phyloP scores from a whole-genome alignment of 1,284 basidiomycete species.

The Heterobasidion occidentale region DNA sequence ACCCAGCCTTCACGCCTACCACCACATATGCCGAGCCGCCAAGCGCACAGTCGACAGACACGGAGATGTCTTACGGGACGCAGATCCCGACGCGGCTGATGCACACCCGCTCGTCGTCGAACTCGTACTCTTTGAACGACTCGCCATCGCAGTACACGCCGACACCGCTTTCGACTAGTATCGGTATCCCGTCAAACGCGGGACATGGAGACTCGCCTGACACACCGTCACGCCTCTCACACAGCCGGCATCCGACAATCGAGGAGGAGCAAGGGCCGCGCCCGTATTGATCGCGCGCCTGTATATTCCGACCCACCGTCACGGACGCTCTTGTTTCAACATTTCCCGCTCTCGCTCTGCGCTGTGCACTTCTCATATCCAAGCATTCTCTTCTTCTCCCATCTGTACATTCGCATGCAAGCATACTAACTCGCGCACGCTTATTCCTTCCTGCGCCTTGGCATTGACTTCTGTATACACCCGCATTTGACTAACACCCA shows the following conservation, averaged over 20 bases:
- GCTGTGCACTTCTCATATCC: neutral
- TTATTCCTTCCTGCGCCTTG: neutral
- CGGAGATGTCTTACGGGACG: constrained; percentile 11
- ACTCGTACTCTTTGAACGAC: constrained; percentile 12
- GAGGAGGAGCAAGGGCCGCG: constrained; percentile 17
- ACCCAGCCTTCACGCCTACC: constrained; percentile 11
- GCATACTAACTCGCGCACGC: neutral
- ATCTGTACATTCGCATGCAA: neutral
- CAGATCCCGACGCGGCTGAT: constrained; percentile 10
- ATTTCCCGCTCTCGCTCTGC: neutral
- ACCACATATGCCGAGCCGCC: constrained; percentile 10
- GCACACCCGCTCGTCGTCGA: constrained; percentile 16
- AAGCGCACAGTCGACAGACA: constrained; percentile 10
- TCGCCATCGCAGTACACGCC: constrained; percentile 5
- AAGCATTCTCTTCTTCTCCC: neutral
- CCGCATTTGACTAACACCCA: neutral
- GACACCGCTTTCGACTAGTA: neutral
- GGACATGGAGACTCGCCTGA: neutral
- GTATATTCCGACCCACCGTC: neutral
- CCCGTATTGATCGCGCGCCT: neutral
- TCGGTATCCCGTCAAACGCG: neutral
- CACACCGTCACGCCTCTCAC: neutral
- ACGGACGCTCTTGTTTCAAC: neutral
- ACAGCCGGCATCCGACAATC: constrained; percentile 24
- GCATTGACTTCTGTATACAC: neutral